Base-by-base conservation (phyloP, 805 yeast genomes). In the Saturnispora silvae region DNA sequence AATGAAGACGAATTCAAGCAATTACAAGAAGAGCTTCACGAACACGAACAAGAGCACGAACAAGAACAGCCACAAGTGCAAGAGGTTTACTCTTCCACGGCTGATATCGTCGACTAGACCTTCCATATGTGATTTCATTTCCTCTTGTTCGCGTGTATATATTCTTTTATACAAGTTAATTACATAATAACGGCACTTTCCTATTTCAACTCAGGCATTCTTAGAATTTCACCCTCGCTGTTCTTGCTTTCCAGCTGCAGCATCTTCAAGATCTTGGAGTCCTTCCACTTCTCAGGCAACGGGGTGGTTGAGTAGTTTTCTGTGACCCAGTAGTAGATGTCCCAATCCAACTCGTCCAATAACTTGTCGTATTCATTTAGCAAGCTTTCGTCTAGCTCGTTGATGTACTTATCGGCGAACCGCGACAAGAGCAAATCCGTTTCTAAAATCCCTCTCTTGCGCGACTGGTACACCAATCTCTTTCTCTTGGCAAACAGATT, bases 281-380 rank as follows among this genome's bases (percentile, higher is more conserved):
- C 53, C 53, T 76, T 67, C 95, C 95, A 92, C 53, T 72, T 72
- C 28, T 81, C 85, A 13, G 97, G 96, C 45, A 89, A 66, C 11
- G 95, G 94, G 33, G 87, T 82, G 15, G 82, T 75, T 25, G 73
- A 76, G 50, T 63, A 82, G 56, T 87, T 84, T 46, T 72, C 74
- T 2, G 96, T 85, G 19, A 94, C 95, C 98, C 98, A 89, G 63
- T 92, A 92, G 59, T 84, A 92, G 43, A 92, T 87, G 59, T 92
- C 98, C 98, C 98, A 92, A 59, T 92, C 98, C n/a, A 89, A 74
- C 59, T 89, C 94, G 57, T 92, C 94, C 53, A 92, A 67, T 40
- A 92, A 60, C 40, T 67, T 55, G 53, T 89, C 96, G 57, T 84
- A 92, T 57, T 92, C 97, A 33, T 75, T 80, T 37, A 92, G 64